Conservation (phyloP, 495 filamentous ascomycete genomes). For the Aspergillus bridgeri region DNA sequence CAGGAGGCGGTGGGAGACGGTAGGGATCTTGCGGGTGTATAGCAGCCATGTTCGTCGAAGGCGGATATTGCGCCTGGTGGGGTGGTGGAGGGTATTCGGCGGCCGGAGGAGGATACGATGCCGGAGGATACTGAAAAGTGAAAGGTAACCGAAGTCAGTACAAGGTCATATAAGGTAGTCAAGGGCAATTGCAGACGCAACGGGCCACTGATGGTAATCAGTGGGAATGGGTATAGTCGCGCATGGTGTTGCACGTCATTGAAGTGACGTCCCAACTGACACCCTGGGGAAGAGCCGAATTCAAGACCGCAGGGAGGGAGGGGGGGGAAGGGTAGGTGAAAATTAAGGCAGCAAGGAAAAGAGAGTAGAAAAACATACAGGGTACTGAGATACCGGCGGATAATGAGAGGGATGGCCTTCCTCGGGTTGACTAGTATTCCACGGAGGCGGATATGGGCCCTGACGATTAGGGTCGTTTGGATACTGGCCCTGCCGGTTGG, state of each 20-base stretch:
- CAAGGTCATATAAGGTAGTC: neutral
- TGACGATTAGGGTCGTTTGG: too few species aligned
- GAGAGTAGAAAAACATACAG: slow-evolving; percentile 32
- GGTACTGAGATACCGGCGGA: slow-evolving; percentile 37
- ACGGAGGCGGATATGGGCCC: slow-evolving; percentile 44
- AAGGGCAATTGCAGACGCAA: slow-evolving; percentile 6
- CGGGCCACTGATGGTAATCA: neutral
- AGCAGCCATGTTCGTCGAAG: slow-evolving; percentile 38
- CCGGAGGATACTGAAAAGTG: slow-evolving; percentile 33
- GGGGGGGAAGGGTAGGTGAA: slow-evolving; percentile 6
- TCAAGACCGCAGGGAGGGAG: neutral
- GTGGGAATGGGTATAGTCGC: neutral
- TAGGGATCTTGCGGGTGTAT: slow-evolving; percentile 43
- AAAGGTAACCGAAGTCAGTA: neutral
- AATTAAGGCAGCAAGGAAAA: slow-evolving; percentile 10
- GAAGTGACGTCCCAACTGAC: neutral
- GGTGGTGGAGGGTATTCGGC: slow-evolving; percentile 36
- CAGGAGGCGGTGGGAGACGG: slow-evolving; percentile 40
- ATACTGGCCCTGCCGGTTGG: slow-evolving; percentile 31
- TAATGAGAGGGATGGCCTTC: slow-evolving; percentile 36
- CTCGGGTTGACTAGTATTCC: slow-evolving; percentile 44
- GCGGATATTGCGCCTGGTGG: slow-evolving; percentile 32
- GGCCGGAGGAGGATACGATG: slow-evolving; percentile 39
- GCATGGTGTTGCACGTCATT: neutral
- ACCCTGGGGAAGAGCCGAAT: neutral